Evolutionary conservation across 2,329 filamentous ascomycete genomes (phyloP), one percentile per base, ranked within the genome.

Genomic region (Nemania abortiva): DNA sequence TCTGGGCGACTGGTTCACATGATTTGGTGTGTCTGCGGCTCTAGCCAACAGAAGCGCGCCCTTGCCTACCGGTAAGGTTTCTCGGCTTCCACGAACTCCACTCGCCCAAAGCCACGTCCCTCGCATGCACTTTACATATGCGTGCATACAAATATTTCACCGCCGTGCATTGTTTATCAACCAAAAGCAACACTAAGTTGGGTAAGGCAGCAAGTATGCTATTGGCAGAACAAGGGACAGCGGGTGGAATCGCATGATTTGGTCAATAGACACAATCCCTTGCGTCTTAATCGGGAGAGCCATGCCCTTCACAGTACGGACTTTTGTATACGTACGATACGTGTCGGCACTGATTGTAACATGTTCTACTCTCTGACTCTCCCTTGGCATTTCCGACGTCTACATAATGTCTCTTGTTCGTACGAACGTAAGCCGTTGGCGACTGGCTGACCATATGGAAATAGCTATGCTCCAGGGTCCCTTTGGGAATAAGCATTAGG

Each of bases 1-100:
- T 27, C 55, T 20, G 22, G 63, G 56, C 39, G 45, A 62, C 56
- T 68, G 57, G 52, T 42, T 69, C 66, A 63, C 66, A 69, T 69
- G 63, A 69, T 69, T 54, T 47, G 1, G 6, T 11, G 18, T 24
- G 22, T 62, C 63, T 66, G 66, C 66, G 58, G 66, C 53, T 63
- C 34, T 47, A 15, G 15, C 63, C 63, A 66, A 69, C 54, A 34
- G 49, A 34, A 64, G 50, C 49, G 50, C 31, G 7, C 18, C 7
- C 42, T 60, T 24, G 31, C 53, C 37, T 65, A 22, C 13, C 18
- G 47, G 20, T 7, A 29, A 55, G 29, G 27, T 45, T 47, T 31
- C 39, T 53, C 15, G 50, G 47, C 45, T 42, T 29, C 42, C 20
- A 49, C 39, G 34, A 6, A 6, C 56, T n/a, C 56, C 61, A 61